These are phyloP conservation scores for Claviceps sp. DNA, from an alignment of 2,329 filamentous ascomycete species.

Conservation along the genomic window DNA sequence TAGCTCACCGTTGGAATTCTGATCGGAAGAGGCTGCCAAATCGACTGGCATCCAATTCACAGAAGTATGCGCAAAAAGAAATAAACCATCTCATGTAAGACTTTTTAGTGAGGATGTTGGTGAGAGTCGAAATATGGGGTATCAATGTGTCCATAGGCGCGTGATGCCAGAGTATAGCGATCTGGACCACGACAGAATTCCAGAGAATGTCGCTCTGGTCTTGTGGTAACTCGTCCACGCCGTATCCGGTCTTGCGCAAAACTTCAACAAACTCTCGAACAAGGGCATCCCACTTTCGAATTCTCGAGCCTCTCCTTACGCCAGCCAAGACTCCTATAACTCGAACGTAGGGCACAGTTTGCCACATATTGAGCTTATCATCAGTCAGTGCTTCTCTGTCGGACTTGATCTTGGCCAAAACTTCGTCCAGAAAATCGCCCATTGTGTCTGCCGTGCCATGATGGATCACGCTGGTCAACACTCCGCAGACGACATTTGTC, in stretches of 20 bases:
- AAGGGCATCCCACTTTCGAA: slow-evolving; percentile 57
- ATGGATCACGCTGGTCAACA: slow-evolving; percentile 72
- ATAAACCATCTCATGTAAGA: slow-evolving; percentile 63
- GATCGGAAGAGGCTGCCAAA: slow-evolving; percentile 70
- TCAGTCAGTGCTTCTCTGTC: slow-evolving; percentile 20
- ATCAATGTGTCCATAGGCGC: slow-evolving; percentile 71
- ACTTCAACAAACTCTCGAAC: slow-evolving; percentile 42
- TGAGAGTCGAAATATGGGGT: slow-evolving; percentile 51
- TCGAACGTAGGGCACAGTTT: slow-evolving; percentile 35
- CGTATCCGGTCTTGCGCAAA: slow-evolving; percentile 33
- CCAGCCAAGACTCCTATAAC: slow-evolving; percentile 59
- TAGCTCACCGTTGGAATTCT: slow-evolving; percentile 62
- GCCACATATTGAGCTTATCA: slow-evolving; percentile 15
- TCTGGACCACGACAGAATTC: slow-evolving; percentile 42
- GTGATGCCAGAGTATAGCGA: slow-evolving; percentile 56
- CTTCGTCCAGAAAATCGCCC: slow-evolving; percentile 47
- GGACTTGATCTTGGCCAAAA: slow-evolving; percentile 37
- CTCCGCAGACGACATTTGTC: slow-evolving; percentile 57
- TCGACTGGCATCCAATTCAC: slow-evolving; percentile 56
- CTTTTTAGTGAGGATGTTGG: slow-evolving; percentile 50
- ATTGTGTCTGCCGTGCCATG: slow-evolving; percentile 67
- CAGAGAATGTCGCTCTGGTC: slow-evolving; percentile 34
- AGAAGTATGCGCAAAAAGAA: slow-evolving; percentile 71
- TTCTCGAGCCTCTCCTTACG: slow-evolving; percentile 67
- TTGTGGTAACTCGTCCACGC: slow-evolving; percentile 20